Evolutionary conservation across 75 land plant genomes (phyloP).

Genomic region (Isoetes taiwanensis): DNA sequence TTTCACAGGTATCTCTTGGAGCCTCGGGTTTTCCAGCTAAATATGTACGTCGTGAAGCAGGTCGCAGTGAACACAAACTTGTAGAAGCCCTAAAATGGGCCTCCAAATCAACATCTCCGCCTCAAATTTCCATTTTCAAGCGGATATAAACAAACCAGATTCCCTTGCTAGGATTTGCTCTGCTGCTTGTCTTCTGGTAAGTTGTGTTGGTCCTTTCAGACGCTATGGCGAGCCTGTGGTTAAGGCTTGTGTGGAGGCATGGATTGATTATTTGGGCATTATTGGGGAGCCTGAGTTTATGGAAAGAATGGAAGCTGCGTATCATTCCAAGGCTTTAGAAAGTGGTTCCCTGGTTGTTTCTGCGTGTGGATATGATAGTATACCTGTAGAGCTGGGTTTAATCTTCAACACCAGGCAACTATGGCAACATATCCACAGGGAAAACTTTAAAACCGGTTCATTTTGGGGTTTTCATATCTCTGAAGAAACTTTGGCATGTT

Average conservation of each 20-base stretch:
- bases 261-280: not conserved
- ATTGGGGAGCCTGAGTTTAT: constrained; percentile 7
- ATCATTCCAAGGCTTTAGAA: not conserved
- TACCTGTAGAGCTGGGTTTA: not conserved
- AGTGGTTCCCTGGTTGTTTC: not conserved
- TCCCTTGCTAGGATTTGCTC: too few relatives aligned
- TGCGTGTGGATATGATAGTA: constrained; percentile 3
- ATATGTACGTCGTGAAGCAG: constrained; percentile 78
- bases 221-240: constrained; percentile 6
- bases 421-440: constrained; percentile 36
- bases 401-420: constrained; percentile 8
- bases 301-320: not conserved
- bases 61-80: constrained; percentile 44
- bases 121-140: constrained; percentile 37
- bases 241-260: not conserved
- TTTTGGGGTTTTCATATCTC: not conserved
- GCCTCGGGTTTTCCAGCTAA: constrained; percentile 95
- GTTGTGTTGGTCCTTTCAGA: constrained; percentile 7
- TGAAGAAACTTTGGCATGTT: not conserved
- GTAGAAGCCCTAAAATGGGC: constrained; percentile 58
- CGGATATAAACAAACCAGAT: too few relatives aligned
- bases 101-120: constrained; percentile 11
- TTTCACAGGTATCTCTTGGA: too few relatives aligned
- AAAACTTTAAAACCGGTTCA: constrained; percentile 18
- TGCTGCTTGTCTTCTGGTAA: not conserved